A percentile compares a stretch with the other conserved stretches of the same genome.
Conservation (phyloP, 2,329 filamentous ascomycete species). For the Tolypocladium album region DNA sequence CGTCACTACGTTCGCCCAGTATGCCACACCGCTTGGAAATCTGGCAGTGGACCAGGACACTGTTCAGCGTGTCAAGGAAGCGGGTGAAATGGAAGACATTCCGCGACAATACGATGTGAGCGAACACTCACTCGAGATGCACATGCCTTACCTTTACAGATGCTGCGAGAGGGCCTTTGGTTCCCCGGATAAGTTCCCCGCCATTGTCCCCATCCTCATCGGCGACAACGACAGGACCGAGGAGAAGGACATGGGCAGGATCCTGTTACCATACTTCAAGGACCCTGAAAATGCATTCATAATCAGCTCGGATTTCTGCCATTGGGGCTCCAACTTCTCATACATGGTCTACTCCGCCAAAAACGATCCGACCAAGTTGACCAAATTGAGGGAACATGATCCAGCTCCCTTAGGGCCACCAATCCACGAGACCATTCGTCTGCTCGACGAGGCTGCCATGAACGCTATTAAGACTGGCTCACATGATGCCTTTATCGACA, state of each 20-base stretch:
- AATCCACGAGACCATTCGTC: conserved; percentile 78
- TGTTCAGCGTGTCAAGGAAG: conserved; percentile 35
- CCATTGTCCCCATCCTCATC: conserved; percentile 75
- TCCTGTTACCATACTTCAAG: conserved; percentile 68
- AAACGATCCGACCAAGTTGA: conserved; percentile 27
- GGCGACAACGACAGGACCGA: conserved; percentile 56
- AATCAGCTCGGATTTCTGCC: conserved; percentile 91
- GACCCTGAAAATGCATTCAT: conserved; percentile 74
- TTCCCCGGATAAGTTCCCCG: conserved; percentile 49
- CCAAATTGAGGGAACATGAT: conserved; percentile 21
- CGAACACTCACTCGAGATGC: conserved; percentile 95
- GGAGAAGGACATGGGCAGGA: conserved; percentile 56
- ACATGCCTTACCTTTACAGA: conserved; percentile 87
- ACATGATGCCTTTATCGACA: conserved; percentile 59
- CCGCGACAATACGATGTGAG: conserved; percentile 55
- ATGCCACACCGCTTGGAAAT: conserved; percentile 65
- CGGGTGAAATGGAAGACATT: conserved; percentile 39
- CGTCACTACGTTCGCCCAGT: conserved; percentile 59
- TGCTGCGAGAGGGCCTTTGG: conserved; percentile 45
- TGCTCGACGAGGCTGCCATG: conserved; percentile 74
- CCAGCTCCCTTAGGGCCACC: conserved; percentile 26
- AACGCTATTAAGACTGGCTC: conserved; percentile 69
- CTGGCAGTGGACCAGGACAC: conserved; percentile 52
- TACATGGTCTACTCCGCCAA: conserved; percentile 65
- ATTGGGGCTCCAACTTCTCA: conserved; percentile 76